Evolutionary conservation across 345 rosid genomes (phyloP), one percentile per base, ranked within the genome.

Genomic region (Dipteronia dyeriana): DNA sequence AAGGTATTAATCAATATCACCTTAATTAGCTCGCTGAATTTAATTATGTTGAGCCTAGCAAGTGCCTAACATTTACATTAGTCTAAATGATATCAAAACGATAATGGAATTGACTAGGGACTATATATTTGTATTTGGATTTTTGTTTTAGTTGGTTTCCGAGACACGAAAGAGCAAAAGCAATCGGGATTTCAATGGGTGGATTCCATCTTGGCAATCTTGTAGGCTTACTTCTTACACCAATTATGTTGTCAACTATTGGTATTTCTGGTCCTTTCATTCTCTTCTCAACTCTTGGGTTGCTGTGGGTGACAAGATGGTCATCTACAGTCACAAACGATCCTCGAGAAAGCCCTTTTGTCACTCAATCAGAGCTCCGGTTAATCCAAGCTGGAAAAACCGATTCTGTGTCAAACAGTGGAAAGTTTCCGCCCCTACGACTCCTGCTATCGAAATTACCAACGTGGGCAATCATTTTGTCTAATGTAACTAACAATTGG

Each of bases 161-260:
- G 5, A 85, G 77, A 34, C 78, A 92, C 10, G 97, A 93, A 82
- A 83, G 99, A 71, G 97, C 99, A 31, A 91, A 87, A 82, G 98
- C 99, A 38, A 91, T 96, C 59, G 99, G 96, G 23, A 80, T 95
- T 65, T 92, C 96, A 0, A 95, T 95, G 99, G 99, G 90, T 4
- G 99, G 99, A 68, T 95, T 95, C 85, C 99, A 95, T 88, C 90
- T 93, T 2, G 99, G 99, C 56, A 95, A 93, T 45, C 98, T 95
- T 0, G 80, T 80, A n/a, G 99, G 99, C 67, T 77, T 95, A 54
- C 34, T 95, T 68, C 79, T 93, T 70, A 87, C 99, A 65, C 99
- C 99, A 6, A 73, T 93, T 47, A 83, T 93, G 99, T 69, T 92
- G 72, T 83, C 97, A 70, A 84, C 94, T 0, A 59, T 85, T 10